phyloP scores from a whole-genome alignment of 2,329 filamentous ascomycete species.

The Trichoderma semiorbis region DNA sequence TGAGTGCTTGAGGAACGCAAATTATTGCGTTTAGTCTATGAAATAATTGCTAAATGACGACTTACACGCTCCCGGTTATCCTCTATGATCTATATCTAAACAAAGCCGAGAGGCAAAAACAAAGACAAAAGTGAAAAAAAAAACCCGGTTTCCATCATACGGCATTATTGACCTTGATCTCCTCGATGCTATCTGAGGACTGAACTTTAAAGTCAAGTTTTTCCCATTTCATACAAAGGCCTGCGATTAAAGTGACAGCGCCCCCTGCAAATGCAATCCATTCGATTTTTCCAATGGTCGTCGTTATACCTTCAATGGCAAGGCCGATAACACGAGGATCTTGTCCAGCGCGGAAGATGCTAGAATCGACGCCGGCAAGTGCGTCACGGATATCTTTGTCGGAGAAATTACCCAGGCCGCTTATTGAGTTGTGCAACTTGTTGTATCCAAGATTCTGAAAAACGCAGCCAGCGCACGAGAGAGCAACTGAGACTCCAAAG shows the following conservation, averaged over 20 bases:
- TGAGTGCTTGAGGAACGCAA: too few relatives aligned
- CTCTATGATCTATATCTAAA: not conserved
- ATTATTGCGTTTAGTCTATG: too few relatives aligned
- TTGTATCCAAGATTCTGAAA: slow-evolving; percentile 32
- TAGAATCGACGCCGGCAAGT: slow-evolving; percentile 28
- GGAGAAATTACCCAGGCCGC: slow-evolving; percentile 19
- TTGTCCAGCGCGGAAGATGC: slow-evolving; percentile 21
- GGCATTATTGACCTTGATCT: not conserved
- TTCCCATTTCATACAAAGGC: slow-evolving; percentile 29
- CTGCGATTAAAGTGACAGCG: slow-evolving; percentile 26
- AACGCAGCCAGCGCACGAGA: slow-evolving; percentile 29
- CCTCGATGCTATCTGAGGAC: not conserved
- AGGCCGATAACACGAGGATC: slow-evolving; percentile 20
- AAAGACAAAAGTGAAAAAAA: not conserved
- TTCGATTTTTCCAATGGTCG: slow-evolving; percentile 28
- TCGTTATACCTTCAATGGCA: slow-evolving; percentile 26
- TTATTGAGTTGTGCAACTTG: slow-evolving; percentile 23
- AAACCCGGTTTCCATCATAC: not conserved
- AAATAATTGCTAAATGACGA: not conserved
- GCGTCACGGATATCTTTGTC: slow-evolving; percentile 28
- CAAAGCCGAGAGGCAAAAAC: not conserved
- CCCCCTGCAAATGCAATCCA: slow-evolving; percentile 28
- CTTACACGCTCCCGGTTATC: not conserved
- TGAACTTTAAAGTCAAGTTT: slow-evolving; percentile 25
- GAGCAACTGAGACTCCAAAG: slow-evolving; percentile 27